Percentiles rank a stretch among this genome's conserved stretches.
Evolutionary conservation across 306 rosid genomes (phyloP).

Genomic region (Dalbergia cochinchinensis): DNA sequence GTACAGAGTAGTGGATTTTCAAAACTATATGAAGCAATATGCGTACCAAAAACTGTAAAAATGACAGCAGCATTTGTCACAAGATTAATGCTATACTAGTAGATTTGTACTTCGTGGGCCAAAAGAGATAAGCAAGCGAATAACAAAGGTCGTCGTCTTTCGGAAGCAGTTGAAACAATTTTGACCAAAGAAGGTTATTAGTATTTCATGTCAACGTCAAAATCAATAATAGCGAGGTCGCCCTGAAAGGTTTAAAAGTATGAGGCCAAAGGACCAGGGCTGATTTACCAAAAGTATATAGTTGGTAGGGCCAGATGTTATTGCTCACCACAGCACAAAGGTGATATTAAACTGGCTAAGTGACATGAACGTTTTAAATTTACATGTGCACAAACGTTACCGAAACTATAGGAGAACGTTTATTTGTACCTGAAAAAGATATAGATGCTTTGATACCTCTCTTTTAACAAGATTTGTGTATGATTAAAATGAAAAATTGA

Average conservation of each 20-base stretch:
- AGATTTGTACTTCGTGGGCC: constrained; percentile 32
- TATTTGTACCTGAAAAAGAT: too few relatives aligned
- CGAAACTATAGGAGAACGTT: background rate
- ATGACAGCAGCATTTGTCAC: too few relatives aligned
- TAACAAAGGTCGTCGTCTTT: constrained; percentile 21
- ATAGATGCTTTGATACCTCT: too few relatives aligned
- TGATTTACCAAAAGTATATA: constrained; percentile 42
- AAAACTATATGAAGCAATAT: too few relatives aligned
- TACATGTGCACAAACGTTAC: constrained; percentile 16
- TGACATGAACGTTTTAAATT: constrained; percentile 16
- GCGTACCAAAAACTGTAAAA: too few relatives aligned
- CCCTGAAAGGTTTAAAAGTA: background rate
- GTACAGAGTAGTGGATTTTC: too few relatives aligned
- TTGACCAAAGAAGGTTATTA: constrained; percentile 35
- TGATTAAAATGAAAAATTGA: too few relatives aligned
- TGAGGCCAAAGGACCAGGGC: background rate
- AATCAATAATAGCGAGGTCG: constrained; percentile 37
- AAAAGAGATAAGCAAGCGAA: constrained; percentile 17
- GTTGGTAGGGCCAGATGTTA: constrained; percentile 36
- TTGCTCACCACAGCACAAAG: constrained; percentile 31
- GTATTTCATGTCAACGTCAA: constrained; percentile 39
- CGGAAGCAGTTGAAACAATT: constrained; percentile 36
- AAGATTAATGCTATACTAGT: background rate
- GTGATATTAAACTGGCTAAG: constrained; percentile 25
- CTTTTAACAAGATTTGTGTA: too few relatives aligned